A percentile compares a stretch with the other conserved stretches of the same genome.
Conservation (phyloP, 257 asterid genomes). For the Hygrophila difformis region DNA sequence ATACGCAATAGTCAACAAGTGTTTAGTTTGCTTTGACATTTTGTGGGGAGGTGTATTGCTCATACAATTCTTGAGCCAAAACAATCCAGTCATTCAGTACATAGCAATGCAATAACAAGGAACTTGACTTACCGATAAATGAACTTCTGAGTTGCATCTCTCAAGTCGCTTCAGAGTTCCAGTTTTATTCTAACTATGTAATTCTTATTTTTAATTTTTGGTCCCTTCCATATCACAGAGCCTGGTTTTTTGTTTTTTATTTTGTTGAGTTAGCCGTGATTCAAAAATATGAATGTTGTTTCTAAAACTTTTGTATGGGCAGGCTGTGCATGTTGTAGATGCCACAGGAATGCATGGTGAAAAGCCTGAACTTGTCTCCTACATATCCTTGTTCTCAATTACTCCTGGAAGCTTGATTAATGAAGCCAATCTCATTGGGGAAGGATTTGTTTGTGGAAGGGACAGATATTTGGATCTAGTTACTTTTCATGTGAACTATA, state of each 20-base stretch:
- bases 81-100: no score
- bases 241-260: no score
- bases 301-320: no score
- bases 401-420: conserved; percentile 74
- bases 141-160: background rate
- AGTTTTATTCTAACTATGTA: background rate
- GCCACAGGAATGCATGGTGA: conserved; percentile 27
- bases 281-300: no score
- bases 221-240: no score
- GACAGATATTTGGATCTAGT: conserved; percentile 64
- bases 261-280: no score
- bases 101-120: no score
- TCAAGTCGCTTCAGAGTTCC: background rate
- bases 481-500: conserved; percentile 65
- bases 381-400: conserved; percentile 62
- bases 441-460: conserved; percentile 66
- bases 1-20: background rate
- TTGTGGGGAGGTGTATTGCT: no score
- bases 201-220: no score
- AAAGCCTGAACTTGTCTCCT: conserved; percentile 44
- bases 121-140: background rate
- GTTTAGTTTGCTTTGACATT: background rate
- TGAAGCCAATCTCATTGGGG: conserved; percentile 67
- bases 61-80: no score
- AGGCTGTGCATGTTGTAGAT: conserved; percentile 91